These are phyloP conservation scores for rapeseed (Brassica napus) DNA, from an alignment of 345 rosid genomes.

Conservation along the genomic window Da-Ae NC_063441.1:21338501-21339000, in stretches of 20 bases:
- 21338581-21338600: slow-evolving; percentile 25
- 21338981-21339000: background rate
- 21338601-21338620: slow-evolving; percentile 36
- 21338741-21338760: background rate
- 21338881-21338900: too few relatives aligned
- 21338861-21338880: too few relatives aligned
- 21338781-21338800: background rate
- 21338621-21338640: slow-evolving; percentile 32
- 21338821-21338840: background rate
- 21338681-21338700: slow-evolving; percentile 1
- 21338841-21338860: too few relatives aligned
- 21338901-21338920: too few relatives aligned
- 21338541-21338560: slow-evolving; percentile 10
- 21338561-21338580: slow-evolving; percentile 37
- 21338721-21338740: too few relatives aligned
- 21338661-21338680: slow-evolving; percentile 1
- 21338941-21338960: too few relatives aligned
- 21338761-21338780: background rate
- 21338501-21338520: background rate
- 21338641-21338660: slow-evolving; percentile 2
- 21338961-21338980: too few relatives aligned
- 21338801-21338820: background rate
- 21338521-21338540: background rate
- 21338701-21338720: background rate
- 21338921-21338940: too few relatives aligned